Base-by-base conservation (phyloP, 768 basidiomycete genomes). In the Lyophyllum decastes region DNA sequence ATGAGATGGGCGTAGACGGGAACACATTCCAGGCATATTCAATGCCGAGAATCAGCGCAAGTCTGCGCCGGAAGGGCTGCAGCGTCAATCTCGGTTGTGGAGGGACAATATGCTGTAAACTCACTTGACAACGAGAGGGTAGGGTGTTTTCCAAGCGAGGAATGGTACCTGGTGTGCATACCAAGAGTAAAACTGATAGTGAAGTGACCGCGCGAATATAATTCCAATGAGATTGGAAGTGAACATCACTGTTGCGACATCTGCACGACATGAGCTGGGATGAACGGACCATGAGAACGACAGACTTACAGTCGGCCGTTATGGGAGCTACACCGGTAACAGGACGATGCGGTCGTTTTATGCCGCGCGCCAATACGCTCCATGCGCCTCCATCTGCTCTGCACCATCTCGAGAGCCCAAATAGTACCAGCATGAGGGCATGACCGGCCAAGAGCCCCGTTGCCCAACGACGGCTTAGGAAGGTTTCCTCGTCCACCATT, bases 101-200 rank as follows among this genome's bases (percentile, higher is more conserved):
- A 47, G 16, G 12, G 63, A 26, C 11, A 17, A 52, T 6, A 27
- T n/a, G 38, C 22, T 14, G 49, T 25, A 21, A 4, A 73, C 83
- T 59, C 66, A 91, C 92, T 85, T 90, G 35, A 89, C 17, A 25
- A 74, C 26, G 14, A 82, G 48, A 16, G 89, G 89, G 69, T 84
- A 90, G 52, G 73, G 78, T 4, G 90, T 88, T 68, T 85, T 85
- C 82, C 87, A 95, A 3, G 84, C 76, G 26, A 98, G 72, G 67
- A 95, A 88, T 1, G 96, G 94, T 33, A 96, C 70, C 65, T 95
- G 93, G 55, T 92, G 89, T 10, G 89, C 92, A 69, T 98, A 98
- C 97, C 97, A 99, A 5, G 92, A 88, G 71, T 97, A 97, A 73
- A 99, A 99, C 64, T 99, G 97, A 69, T 98, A 98, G 69, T 99